Evolutionary conservation across 495 filamentous ascomycete genomes (phyloP).

Genomic region (Delitschia confertaspora): DNA sequence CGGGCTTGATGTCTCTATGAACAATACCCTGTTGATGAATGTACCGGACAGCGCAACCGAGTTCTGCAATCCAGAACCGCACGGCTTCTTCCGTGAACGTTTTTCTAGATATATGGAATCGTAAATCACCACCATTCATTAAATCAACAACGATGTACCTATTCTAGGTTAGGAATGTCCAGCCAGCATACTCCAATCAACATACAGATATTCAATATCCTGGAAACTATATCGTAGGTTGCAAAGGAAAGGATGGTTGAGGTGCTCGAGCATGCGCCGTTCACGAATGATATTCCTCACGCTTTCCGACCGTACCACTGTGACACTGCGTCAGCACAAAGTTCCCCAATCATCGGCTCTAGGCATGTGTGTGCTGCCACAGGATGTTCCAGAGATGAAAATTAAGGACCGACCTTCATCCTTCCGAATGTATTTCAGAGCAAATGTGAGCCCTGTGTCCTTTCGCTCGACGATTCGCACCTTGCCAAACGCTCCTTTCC

Average conservation of each 20-base stretch:
- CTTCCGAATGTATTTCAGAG: slow-evolving; percentile 96
- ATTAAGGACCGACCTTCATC: slow-evolving; percentile 81
- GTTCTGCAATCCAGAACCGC: slow-evolving; percentile 89
- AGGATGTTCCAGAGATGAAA: neutral
- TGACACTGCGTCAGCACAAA: slow-evolving; percentile 27
- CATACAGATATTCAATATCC: slow-evolving; percentile 97
- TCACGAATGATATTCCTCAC: slow-evolving; percentile 97
- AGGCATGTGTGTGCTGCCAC: slow-evolving; percentile 6
- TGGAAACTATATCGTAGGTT: slow-evolving; percentile 98
- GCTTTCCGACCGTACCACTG: slow-evolving; percentile 94
- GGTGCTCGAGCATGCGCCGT: slow-evolving; percentile 91
- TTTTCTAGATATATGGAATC: slow-evolving; percentile 96
- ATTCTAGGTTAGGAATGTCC: slow-evolving; percentile 15
- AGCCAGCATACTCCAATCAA: slow-evolving; percentile 6
- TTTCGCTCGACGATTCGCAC: slow-evolving; percentile 97
- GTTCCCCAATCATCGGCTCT: neutral
- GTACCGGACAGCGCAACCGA: slow-evolving; percentile 86
- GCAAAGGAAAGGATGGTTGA: slow-evolving; percentile 96
- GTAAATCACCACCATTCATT: slow-evolving; percentile 95
- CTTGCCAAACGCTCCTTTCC: slow-evolving; percentile 96
- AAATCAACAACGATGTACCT: slow-evolving; percentile 97
- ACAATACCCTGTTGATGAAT: slow-evolving; percentile 89
- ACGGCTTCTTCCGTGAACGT: slow-evolving; percentile 97
- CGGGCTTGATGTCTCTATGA: slow-evolving; percentile 93
- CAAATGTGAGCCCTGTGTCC: slow-evolving; percentile 87